A percentile compares a stretch with the other conserved stretches of the same genome.
Conservation (phyloP, 129 eudicot genomes). For the Flaveria linearis region DNA sequence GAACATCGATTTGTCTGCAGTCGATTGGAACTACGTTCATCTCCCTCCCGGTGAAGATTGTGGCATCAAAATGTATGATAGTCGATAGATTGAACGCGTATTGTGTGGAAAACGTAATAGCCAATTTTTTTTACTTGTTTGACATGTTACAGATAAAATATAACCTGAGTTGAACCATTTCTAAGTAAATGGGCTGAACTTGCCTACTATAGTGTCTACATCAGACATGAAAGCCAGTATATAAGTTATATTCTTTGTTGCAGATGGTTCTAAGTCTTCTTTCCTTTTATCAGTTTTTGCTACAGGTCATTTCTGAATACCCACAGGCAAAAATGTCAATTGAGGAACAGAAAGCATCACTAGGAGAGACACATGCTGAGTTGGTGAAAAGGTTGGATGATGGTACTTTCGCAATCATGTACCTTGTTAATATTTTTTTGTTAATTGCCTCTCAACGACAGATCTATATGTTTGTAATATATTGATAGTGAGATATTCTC, state of each 20-base stretch:
- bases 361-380: conserved; percentile 72
- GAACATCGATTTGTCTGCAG: too few species aligned
- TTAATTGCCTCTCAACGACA: background rate
- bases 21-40: too few species aligned
- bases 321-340: conserved; percentile 61
- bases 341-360: conserved; percentile 59
- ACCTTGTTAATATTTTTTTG: conserved; percentile 16
- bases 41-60: too few species aligned
- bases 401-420: conserved; percentile 67
- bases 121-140: background rate
- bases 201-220: background rate
- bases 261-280: background rate
- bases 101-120: background rate
- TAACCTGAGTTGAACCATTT: background rate
- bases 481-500: background rate
- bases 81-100: too few species aligned
- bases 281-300: background rate
- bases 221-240: conserved; percentile 9
- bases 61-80: too few species aligned
- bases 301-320: conserved; percentile 73
- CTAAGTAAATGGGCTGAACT: background rate
- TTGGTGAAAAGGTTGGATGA: conserved; percentile 92
- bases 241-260: background rate
- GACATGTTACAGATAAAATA: background rate
- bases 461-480: background rate